phyloP scores from a whole-genome alignment of 495 filamentous ascomycete species.

The Letharia lupina region DNA sequence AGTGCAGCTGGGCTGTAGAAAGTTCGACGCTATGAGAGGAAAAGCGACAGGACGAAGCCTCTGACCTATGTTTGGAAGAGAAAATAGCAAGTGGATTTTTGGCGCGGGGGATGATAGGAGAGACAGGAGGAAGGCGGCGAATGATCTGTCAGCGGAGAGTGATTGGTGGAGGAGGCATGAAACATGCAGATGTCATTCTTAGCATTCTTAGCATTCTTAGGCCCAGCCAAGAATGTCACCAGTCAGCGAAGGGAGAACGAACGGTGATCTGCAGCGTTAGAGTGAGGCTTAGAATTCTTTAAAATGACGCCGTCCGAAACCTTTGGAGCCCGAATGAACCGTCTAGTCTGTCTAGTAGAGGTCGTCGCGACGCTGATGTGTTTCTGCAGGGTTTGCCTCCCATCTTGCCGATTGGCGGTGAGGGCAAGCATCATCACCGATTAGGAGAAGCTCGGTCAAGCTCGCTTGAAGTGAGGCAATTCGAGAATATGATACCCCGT shows the following conservation, averaged over 20 bases:
- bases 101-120: not conserved
- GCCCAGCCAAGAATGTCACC: not conserved
- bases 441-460: not conserved
- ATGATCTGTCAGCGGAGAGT: not conserved
- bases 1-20: not conserved
- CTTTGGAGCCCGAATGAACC: conserved; percentile 1
- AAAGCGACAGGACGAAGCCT: not conserved
- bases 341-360: not conserved
- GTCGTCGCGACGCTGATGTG: not conserved
- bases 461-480: conserved; percentile 1
- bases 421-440: not conserved
- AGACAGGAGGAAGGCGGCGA: not conserved
- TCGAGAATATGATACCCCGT: not conserved
- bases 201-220: not conserved
- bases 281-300: not conserved
- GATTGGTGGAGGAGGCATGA: not conserved
- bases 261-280: conserved; percentile 6
- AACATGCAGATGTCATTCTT: not conserved
- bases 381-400: conserved; percentile 11
- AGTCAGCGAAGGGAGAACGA: conserved; percentile 3
- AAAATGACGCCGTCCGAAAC: conserved; percentile 6
- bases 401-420: conserved; percentile 11
- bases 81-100: not conserved
- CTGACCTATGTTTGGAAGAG: not conserved
- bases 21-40: not conserved